These are phyloP conservation scores for Phytophthora colocasiae DNA, from an alignment of 352 stramenopile genomes.

Conservation along the genomic window DNA sequence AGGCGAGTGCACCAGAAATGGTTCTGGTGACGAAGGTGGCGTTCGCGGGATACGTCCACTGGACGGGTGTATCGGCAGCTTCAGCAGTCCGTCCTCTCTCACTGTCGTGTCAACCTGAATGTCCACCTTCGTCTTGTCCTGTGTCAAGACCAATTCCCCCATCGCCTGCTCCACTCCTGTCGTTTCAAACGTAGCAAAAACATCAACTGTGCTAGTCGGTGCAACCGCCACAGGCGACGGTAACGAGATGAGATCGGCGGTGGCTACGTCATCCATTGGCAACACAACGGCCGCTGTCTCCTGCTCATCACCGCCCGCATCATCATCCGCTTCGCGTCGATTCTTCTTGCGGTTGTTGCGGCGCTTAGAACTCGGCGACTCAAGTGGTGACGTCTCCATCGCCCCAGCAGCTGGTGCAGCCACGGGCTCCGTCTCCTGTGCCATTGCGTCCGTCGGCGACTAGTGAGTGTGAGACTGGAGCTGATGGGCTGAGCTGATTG, in stretches of 20 bases:
- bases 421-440: conserved; percentile 29
- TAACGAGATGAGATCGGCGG: conserved; percentile 46
- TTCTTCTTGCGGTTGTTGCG: conserved; percentile 38
- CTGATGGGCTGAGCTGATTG: conserved; percentile 15
- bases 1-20: conserved; percentile 32
- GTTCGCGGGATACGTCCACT: conserved; percentile 35
- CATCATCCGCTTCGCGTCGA: conserved; percentile 6
- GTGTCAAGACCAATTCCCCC: conserved; percentile 17
- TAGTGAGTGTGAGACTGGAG: not conserved
- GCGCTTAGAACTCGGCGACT: conserved; percentile 28
- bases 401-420: not conserved
- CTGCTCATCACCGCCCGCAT: conserved; percentile 14
- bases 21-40: conserved; percentile 28
- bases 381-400: conserved; percentile 4
- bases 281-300: conserved; percentile 3
- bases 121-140: not conserved
- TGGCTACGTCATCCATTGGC: conserved; percentile 12
- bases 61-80: conserved; percentile 26
- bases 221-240: conserved; percentile 45
- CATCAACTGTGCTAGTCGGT: conserved; percentile 16
- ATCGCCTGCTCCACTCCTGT: conserved; percentile 23
- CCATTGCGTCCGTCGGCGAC: conserved; percentile 18
- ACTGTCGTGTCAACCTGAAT: not conserved
- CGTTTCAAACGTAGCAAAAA: conserved; percentile 12
- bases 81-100: conserved; percentile 28